Evolutionary conservation across 306 rosid genomes (phyloP).

Genomic region (Vachellia pachyceras): DNA sequence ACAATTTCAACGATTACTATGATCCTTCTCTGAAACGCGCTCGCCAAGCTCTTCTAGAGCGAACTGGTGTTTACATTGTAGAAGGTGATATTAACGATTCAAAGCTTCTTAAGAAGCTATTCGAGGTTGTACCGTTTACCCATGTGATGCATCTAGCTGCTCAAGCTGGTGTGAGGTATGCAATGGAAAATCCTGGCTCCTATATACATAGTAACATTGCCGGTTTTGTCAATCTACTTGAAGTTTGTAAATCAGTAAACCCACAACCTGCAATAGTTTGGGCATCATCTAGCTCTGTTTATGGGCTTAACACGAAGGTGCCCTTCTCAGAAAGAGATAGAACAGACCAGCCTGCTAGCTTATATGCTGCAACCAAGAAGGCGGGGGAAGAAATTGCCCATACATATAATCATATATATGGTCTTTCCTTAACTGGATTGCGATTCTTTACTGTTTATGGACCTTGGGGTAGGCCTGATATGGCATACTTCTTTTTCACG

Average conservation of each 20-base stretch:
- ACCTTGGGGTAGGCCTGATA: too few species aligned
- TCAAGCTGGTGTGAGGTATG: conserved; percentile 99
- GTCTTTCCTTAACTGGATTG: too few species aligned
- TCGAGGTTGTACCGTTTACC: conserved; percentile 89
- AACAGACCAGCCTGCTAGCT: too few species aligned
- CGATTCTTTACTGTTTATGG: too few species aligned
- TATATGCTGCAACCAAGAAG: too few species aligned
- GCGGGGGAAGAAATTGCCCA: too few species aligned
- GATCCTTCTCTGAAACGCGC: conserved; percentile 86
- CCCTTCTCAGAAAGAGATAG: too few species aligned
- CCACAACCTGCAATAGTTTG: conserved; percentile 98
- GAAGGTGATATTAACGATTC: conserved; percentile 95
- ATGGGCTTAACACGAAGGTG: conserved; percentile 91
- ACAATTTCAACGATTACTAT: conserved; percentile 85
- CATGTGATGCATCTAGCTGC: conserved; percentile 99
- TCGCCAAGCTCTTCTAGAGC: conserved; percentile 77
- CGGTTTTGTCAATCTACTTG: conserved; percentile 89
- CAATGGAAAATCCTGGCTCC: conserved; percentile 94
- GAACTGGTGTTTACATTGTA: conserved; percentile 84
- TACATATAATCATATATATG: too few species aligned
- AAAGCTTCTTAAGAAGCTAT: conserved; percentile 73
- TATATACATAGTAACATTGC: conserved; percentile 97
- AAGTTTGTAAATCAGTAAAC: conserved; percentile 77
- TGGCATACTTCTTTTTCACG: too few species aligned
- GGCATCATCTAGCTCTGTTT: conserved; percentile 96